A percentile compares a stretch with the other conserved stretches of the same genome.
Conservation (phyloP, 2,329 filamentous ascomycete genomes). For the Canariomyces notabilis region DNA sequence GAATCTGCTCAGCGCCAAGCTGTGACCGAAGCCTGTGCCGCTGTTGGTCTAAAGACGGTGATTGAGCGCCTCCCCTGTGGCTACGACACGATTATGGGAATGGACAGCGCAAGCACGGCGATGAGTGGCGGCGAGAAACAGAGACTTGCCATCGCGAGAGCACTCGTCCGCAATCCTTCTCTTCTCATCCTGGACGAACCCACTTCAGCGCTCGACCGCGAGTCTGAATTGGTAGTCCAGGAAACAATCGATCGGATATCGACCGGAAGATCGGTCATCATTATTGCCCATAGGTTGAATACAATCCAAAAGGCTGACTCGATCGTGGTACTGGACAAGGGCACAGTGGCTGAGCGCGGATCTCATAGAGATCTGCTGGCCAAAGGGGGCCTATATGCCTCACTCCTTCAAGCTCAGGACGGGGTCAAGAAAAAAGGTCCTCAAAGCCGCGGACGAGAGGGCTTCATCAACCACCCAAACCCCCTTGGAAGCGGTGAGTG, state of each 20-base stretch:
- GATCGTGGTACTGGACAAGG: slow-evolving; percentile 55
- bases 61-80: slow-evolving; percentile 79
- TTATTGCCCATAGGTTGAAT: slow-evolving; percentile 53
- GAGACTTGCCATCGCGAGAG: slow-evolving; percentile 84
- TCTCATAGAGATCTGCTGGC: slow-evolving; percentile 52
- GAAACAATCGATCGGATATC: slow-evolving; percentile 41
- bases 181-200: slow-evolving; percentile 59
- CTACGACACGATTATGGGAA: slow-evolving; percentile 77
- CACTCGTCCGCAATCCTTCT: slow-evolving; percentile 52
- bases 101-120: slow-evolving; percentile 75
- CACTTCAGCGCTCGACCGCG: slow-evolving; percentile 55
- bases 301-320: slow-evolving; percentile 54
- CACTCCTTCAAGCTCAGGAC: too few species aligned
- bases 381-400: slow-evolving; percentile 41
- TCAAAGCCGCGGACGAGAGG: too few species aligned
- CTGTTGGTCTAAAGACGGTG: too few species aligned
- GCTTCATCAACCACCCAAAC: too few species aligned
- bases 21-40: too few species aligned
- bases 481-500: too few species aligned
- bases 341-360: slow-evolving; percentile 52
- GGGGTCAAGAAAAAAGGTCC: too few species aligned
- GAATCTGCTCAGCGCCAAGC: too few species aligned
- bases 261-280: slow-evolving; percentile 51
- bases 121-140: slow-evolving; percentile 94
- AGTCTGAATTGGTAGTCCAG: slow-evolving; percentile 52